Evolutionary conservation across 2,329 filamentous ascomycete species (phyloP).

Genomic region (Endothia cerciana): DNA sequence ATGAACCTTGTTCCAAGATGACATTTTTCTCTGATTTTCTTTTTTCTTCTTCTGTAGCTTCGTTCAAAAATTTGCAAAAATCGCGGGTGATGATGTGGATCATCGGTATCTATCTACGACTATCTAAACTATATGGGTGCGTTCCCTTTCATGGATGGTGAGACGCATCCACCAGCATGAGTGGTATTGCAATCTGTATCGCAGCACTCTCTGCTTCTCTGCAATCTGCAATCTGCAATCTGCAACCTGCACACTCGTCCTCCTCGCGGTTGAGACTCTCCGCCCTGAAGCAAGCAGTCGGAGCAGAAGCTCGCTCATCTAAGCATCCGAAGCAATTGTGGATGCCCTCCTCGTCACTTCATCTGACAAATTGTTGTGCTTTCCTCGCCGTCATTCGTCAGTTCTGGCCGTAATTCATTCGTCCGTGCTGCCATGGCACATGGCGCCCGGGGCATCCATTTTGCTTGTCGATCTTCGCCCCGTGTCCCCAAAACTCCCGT

Average conservation of each 20-base stretch:
- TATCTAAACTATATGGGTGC: slow-evolving; percentile 25
- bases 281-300: background rate
- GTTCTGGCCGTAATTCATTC: background rate
- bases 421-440: background rate
- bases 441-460: too few species aligned
- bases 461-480: background rate
- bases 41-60: background rate
- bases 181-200: slow-evolving; percentile 7
- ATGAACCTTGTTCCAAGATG: background rate
- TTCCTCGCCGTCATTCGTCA: background rate
- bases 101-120: slow-evolving; percentile 30
- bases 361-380: background rate
- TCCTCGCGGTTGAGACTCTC: background rate
- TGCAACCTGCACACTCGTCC: background rate
- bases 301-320: background rate
- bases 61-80: slow-evolving; percentile 1
- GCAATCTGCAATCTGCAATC: background rate
- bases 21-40: background rate
- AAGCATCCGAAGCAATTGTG: background rate
- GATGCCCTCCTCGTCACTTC: background rate
- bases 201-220: slow-evolving; percentile 4
- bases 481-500: background rate
- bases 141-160: background rate
- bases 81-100: slow-evolving; percentile 28
- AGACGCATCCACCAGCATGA: slow-evolving; percentile 9